phyloP scores from a whole-genome alignment of 176 grass and related monocot species.

The Saccharum spontaneum region DNA sequence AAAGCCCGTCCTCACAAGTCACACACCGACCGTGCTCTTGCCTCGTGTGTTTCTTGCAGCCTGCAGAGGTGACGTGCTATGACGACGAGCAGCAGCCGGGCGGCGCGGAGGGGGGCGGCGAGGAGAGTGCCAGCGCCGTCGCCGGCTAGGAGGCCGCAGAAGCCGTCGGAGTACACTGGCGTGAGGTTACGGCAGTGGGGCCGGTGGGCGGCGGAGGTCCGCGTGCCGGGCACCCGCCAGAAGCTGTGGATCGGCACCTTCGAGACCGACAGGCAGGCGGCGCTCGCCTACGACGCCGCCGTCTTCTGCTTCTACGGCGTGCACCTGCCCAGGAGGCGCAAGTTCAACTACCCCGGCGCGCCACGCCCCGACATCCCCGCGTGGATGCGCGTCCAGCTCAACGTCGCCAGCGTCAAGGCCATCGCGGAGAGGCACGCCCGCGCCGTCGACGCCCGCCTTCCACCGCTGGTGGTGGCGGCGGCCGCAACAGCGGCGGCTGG shows the following conservation, averaged over 20 bases:
- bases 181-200: conserved; percentile 18
- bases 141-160: too few relatives aligned
- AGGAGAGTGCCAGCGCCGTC: too few relatives aligned
- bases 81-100: neutral
- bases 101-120: neutral
- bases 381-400: neutral
- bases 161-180: neutral
- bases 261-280: neutral
- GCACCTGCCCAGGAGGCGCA: neutral
- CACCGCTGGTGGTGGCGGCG: neutral
- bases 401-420: conserved; percentile 15
- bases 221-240: neutral
- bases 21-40: too few relatives aligned
- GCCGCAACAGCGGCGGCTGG: neutral
- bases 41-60: too few relatives aligned
- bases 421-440: conserved; percentile 30
- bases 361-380: conserved; percentile 25
- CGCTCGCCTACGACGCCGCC: conserved; percentile 40
- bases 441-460: neutral
- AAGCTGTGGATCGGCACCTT: conserved; percentile 47
- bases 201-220: conserved; percentile 39
- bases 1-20: too few relatives aligned
- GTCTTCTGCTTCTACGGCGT: conserved; percentile 36
- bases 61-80: neutral
- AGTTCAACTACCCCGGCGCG: conserved; percentile 16